Base-by-base conservation (phyloP, 2,329 filamentous ascomycete genomes). In the Zymoseptoria tritici region DNA sequence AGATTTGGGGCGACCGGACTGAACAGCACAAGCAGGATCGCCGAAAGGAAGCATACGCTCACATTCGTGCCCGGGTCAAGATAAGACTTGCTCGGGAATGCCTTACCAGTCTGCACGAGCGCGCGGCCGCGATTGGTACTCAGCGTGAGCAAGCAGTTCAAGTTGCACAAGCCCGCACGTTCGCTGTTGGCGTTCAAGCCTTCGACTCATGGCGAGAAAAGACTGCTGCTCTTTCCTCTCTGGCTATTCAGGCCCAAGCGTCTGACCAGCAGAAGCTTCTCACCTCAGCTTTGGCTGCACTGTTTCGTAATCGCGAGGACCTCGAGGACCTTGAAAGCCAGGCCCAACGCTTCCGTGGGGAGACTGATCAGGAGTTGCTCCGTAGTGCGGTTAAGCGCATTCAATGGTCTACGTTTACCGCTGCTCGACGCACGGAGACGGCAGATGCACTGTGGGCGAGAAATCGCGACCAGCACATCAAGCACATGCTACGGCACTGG, bases 391-490 rank as follows among this genome's bases (percentile, higher is more conserved):
- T 85, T 59, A 82, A 81, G 67, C 82, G 79, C 66, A 72, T 85
- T n/a, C 83, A 81, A 57, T 81, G 84, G 72, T 78, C 78, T 7
- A 73, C 82, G 2, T 85, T 85, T 72, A 81, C 83, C 49, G 72
- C 82, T 4, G 75, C 76, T 22, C 78, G 79, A 56, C 77, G 77
- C 22, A 70, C 76, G 9, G 78, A 84, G 59, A 83, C 77, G 49
- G 81, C 82, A 0, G 74, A 80, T 42, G 80, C 81, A 6, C 73
- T 85, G 63, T 74, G 76, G 55, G 76, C 79, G 19, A 74, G 83
- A 19, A 83, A 81, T 62, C 75, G 80, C 46, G 77, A 81, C 57
- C 81, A 81, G 62, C 83, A 85, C 68, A 73, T 79, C 26, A 76
- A 80, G 58, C 78, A 78, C 29, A 81, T 85, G 75, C 71, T 86